Base-by-base conservation (phyloP, 1,284 basidiomycete species). In the Rhodotorula mucilaginosa region DNA sequence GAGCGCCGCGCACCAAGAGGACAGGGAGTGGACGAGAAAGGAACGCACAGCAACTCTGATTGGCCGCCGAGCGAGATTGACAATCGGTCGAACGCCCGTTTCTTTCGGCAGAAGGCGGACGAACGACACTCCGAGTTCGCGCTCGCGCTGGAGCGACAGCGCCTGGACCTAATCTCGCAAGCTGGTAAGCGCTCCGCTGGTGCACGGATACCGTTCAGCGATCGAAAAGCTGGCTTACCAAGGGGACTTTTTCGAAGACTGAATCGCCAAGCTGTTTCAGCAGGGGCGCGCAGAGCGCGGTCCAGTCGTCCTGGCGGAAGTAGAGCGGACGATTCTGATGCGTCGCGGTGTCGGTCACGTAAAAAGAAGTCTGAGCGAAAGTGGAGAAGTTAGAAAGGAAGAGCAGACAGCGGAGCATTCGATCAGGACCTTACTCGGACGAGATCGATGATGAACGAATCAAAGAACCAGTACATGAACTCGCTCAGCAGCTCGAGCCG, bases 291-390 rank as follows among this genome's bases (percentile, higher is more conserved):
- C 92, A 94, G 7, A 97, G 84, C 3, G 82, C 83, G n/a, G 86
- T 84, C 97, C 97, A 99, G 76, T 96, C 93, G 69, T 95, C 93
- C 69, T 97, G 93, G 13, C 93, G 87, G 79, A 97, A 99, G 80
- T 96, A 99, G 0, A 98, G 83, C 0, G 94, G 86, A 64, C 88
- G 87, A 75, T 96, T 92, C n/a, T 90, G 86, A 75, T 90, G 93
- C 2, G 89, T 90, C 8, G 90, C 89, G 0, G 95, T 93, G 76
- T 99, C 93, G 0, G 97, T 99, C 56, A 92, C 86, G 80, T 97
- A 98, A 82, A 98, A 99, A 0, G 90, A 90, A 0, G 92, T 93
- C 91, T 97, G 39, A 2, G 39, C 39, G 39, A 6, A 12, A 2
- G 2, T 12, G 39, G 71, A 58, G 54, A 1, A 18, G 5, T 5